A percentile compares a stretch with the other conserved stretches of the same genome.
Evolutionary conservation across 192 early-diverging fungal species (phyloP).

Genomic region (Backusella sp.): DNA sequence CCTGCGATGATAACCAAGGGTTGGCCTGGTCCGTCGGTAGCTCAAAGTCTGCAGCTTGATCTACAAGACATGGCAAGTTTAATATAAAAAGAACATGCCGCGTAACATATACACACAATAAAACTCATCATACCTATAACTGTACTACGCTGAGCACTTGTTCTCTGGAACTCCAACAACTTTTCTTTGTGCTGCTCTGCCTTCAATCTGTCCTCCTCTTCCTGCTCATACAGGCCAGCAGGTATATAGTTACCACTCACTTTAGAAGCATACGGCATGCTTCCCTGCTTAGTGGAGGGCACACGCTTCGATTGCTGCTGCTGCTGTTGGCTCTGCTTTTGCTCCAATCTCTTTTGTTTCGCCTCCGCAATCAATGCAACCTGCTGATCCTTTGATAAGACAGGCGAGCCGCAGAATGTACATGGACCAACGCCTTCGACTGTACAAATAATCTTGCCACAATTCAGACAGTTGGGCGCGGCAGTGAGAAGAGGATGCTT

Average conservation of each 20-base stretch:
- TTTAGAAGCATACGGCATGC: conserved; percentile 46
- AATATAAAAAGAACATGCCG: neutral
- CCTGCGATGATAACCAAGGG: conserved; percentile 48
- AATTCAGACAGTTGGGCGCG: conserved; percentile 57
- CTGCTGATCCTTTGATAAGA: conserved; percentile 54
- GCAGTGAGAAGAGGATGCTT: conserved; percentile 52
- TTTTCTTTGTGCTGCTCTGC: conserved; percentile 49
- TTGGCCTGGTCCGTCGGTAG: conserved; percentile 52
- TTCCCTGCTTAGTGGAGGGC: conserved; percentile 8
- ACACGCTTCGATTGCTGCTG: conserved; percentile 25
- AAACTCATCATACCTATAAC: conserved; percentile 32
- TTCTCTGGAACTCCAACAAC: conserved; percentile 47
- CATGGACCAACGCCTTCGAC: conserved; percentile 56
- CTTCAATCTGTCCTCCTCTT: conserved; percentile 17
- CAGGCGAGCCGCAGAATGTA: conserved; percentile 51
- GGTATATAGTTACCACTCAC: conserved; percentile 39
- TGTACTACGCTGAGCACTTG: conserved; percentile 41
- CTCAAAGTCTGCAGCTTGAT: conserved; percentile 55
- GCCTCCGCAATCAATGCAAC: conserved; percentile 46
- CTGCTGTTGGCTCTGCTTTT: conserved; percentile 39
- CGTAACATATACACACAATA: neutral
- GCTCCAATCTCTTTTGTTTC: conserved; percentile 42
- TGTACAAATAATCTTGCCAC: conserved; percentile 60
- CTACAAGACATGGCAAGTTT: conserved; percentile 5
- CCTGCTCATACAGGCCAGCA: conserved; percentile 22